These are phyloP conservation scores for Hippophae tibetana DNA, from an alignment of 306 rosid species.

Conservation along the genomic window DNA sequence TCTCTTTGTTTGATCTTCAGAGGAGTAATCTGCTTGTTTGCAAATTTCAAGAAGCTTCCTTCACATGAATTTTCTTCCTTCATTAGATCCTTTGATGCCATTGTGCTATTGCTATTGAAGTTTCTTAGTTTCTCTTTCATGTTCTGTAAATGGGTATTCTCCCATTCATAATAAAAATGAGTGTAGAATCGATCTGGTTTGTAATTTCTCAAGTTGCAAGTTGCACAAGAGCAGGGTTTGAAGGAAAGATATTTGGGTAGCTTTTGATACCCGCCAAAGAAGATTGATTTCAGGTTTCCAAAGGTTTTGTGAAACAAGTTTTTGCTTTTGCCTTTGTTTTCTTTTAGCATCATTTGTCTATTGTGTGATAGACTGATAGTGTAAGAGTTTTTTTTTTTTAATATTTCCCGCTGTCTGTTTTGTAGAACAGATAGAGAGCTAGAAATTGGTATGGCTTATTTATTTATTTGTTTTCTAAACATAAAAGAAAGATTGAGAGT, in stretches of 20 bases:
- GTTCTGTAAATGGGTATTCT: constrained; percentile 28
- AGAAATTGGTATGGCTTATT: too few relatives aligned
- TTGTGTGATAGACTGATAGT: too few relatives aligned
- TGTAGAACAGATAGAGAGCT: too few relatives aligned
- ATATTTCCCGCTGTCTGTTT: too few relatives aligned
- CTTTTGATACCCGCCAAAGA: constrained; percentile 52
- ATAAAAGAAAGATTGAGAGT: too few relatives aligned
- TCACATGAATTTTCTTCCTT: constrained; percentile 21
- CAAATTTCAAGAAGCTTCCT: constrained; percentile 21
- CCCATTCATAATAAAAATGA: constrained; percentile 59
- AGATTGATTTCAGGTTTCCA: constrained; percentile 37
- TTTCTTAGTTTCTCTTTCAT: constrained; percentile 13
- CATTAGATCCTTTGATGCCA: neutral
- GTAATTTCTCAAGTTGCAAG: constrained; percentile 28
- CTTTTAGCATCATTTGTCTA: constrained; percentile 53
- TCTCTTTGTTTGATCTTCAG: constrained; percentile 22
- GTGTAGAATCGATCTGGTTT: constrained; percentile 42
- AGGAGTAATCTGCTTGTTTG: constrained; percentile 8
- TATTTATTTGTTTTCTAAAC: too few relatives aligned
- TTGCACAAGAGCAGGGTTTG: constrained; percentile 32
- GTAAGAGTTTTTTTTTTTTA: too few relatives aligned
- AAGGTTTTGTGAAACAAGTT: constrained; percentile 38
- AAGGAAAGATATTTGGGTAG: constrained; percentile 56
- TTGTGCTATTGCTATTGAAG: too few relatives aligned
- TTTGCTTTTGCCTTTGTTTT: constrained; percentile 24